These are phyloP conservation scores for Russula lepida DNA, from an alignment of 768 basidiomycete genomes.

Conservation along the genomic window DNA sequence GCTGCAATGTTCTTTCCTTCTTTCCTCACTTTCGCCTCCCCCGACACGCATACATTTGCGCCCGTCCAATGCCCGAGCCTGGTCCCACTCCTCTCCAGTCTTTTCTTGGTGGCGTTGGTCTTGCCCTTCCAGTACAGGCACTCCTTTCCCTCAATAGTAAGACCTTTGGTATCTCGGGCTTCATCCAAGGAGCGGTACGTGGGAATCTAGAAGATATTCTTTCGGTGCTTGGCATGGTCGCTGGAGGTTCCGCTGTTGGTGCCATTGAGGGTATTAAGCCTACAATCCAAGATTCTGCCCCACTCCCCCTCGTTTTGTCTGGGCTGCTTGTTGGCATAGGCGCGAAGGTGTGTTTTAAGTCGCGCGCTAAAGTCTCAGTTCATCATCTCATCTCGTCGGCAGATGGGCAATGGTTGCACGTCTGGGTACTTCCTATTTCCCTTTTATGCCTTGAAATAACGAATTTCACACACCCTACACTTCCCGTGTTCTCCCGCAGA, in stretches of 20 bases:
- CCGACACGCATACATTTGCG: neutral
- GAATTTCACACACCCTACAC: neutral
- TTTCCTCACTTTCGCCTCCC: neutral
- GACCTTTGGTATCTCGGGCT: slow-evolving; percentile 55
- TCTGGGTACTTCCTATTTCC: slow-evolving; percentile 38
- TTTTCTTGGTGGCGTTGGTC: slow-evolving; percentile 46
- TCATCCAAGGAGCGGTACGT: slow-evolving; percentile 42
- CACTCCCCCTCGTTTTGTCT: slow-evolving; percentile 33
- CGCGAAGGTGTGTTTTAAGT: slow-evolving; percentile 29
- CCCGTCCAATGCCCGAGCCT: neutral
- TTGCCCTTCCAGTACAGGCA: slow-evolving; percentile 44
- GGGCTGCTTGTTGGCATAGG: slow-evolving; percentile 53
- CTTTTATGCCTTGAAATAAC: neutral
- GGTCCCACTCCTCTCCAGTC: slow-evolving; percentile 37
- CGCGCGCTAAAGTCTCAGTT: neutral
- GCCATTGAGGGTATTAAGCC: slow-evolving; percentile 33
- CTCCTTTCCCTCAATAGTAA: slow-evolving; percentile 46
- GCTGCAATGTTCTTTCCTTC: neutral
- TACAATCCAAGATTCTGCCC: slow-evolving; percentile 15
- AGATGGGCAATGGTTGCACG: slow-evolving; percentile 57
- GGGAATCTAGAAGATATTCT: slow-evolving; percentile 37
- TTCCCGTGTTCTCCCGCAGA: slow-evolving; percentile 26
- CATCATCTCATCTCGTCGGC: neutral
- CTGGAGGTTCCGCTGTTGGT: slow-evolving; percentile 41
- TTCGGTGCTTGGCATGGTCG: slow-evolving; percentile 39